phyloP scores from a whole-genome alignment of 2,329 filamentous ascomycete genomes.

The Neocatenulostroma microsporum region DNA sequence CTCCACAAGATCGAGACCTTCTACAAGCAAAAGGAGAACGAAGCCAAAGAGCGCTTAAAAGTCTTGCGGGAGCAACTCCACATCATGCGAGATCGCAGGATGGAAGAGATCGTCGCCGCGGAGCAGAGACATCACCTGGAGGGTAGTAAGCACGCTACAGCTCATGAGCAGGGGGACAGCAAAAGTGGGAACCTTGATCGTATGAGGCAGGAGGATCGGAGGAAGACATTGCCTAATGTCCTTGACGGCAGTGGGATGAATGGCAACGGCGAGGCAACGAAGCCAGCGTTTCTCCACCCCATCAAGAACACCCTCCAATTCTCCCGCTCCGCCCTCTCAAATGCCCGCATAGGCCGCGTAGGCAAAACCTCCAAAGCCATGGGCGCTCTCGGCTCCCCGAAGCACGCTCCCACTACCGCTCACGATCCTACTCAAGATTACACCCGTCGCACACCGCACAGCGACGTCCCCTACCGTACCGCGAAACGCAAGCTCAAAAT shows the following conservation, averaged over 20 bases:
- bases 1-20: conserved; percentile 88
- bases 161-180: too few relatives aligned
- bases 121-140: conserved; percentile 7
- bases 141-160: not conserved
- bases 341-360: conserved; percentile 37
- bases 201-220: too few relatives aligned
- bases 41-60: conserved; percentile 77
- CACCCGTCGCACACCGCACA: conserved; percentile 28
- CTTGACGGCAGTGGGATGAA: too few relatives aligned
- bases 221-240: too few relatives aligned
- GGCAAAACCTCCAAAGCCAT: conserved; percentile 50
- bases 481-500: conserved; percentile 89
- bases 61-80: conserved; percentile 74
- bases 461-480: conserved; percentile 68
- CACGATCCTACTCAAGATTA: conserved; percentile 36
- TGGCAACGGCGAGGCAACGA: not conserved
- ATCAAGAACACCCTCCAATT: conserved; percentile 5
- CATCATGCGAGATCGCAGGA: conserved; percentile 79
- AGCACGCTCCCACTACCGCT: conserved; percentile 1
- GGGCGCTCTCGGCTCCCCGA: conserved; percentile 33
- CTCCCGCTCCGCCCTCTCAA: conserved; percentile 17
- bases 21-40: conserved; percentile 79
- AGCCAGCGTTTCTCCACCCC: not conserved
- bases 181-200: too few relatives aligned
- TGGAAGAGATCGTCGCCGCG: conserved; percentile 56